Evolutionary conservation across 2,329 filamentous ascomycete species (phyloP).

Genomic region (Penicillium janthinellum): DNA sequence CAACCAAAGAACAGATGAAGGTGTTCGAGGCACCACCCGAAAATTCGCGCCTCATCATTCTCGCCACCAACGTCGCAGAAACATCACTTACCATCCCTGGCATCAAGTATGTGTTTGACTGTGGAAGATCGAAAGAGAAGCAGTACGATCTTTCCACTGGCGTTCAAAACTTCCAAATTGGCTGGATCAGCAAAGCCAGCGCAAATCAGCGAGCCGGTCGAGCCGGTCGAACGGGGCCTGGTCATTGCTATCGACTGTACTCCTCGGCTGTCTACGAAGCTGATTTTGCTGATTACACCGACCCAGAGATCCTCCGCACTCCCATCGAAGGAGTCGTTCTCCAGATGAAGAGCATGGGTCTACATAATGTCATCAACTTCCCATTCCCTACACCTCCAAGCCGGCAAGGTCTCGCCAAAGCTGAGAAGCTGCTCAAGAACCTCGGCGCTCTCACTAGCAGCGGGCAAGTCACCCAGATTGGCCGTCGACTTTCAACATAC

Average conservation of each 20-base stretch:
- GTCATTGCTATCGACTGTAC: slow-evolving; percentile 93
- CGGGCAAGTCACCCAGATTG: slow-evolving; percentile 76
- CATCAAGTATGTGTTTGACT: slow-evolving; percentile 94
- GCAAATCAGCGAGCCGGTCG: slow-evolving; percentile 89
- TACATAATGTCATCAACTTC: slow-evolving; percentile 88
- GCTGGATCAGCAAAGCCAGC: slow-evolving; percentile 97
- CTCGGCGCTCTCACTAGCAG: slow-evolving; percentile 74
- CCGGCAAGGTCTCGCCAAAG: slow-evolving; percentile 71
- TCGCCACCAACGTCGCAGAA: slow-evolving; percentile 96
- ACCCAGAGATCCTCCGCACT: slow-evolving; percentile 86
- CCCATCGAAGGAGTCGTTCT: slow-evolving; percentile 91
- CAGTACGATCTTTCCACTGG: slow-evolving; percentile 85
- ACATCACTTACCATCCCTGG: slow-evolving; percentile 96
- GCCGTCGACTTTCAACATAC: slow-evolving; percentile 81
- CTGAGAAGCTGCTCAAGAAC: slow-evolving; percentile 83
- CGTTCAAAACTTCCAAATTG: slow-evolving; percentile 92
- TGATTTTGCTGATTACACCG: slow-evolving; percentile 81
- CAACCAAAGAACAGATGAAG: slow-evolving; percentile 84
- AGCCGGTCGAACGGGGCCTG: slow-evolving; percentile 91
- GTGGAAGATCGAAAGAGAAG: slow-evolving; percentile 87
- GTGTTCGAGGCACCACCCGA: slow-evolving; percentile 87
- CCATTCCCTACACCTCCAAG: slow-evolving; percentile 93
- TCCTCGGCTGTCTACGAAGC: slow-evolving; percentile 89
- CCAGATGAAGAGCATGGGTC: slow-evolving; percentile 91
- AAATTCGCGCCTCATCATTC: slow-evolving; percentile 78